Base-by-base conservation (phyloP, 345 rosid genomes). In the Populus nigra region DNA sequence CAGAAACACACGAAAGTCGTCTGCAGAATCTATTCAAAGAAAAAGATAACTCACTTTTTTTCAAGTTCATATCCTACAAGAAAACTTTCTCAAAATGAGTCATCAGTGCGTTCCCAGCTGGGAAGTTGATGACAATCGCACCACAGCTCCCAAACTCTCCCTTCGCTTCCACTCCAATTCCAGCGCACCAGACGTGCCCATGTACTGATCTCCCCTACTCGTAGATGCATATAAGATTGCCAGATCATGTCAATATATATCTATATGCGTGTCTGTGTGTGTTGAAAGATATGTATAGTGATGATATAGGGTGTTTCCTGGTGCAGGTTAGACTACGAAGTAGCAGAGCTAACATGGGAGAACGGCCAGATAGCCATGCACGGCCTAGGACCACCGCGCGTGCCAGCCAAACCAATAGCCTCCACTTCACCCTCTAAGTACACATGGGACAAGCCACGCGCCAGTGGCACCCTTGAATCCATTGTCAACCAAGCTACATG, bases 301-400 rank as follows among this genome's bases (percentile, higher is more conserved):
- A 57, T 4, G 45, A 41, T 11, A 23, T 3, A 23, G 29, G 38
- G 15, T 61, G 72, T 9, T 68, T 6, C 5, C 47, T 33, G 63
- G 23, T 75, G 81, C 91, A 95, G 99, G 87, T 77, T 77, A 71
- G 87, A 88, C 76, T 90, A 86, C 41, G 98, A 90, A 84, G 96
- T 96, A 43, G 91, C 98, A 29, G 99, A 96, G 86, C 85, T 96
- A 79, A 96, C 98, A 45, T 96, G 99, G 99, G 90, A 93, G 83
- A 96, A 93, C 78, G 98, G 98, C 5, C 98, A 93, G 66, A 73
- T 96, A 27, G 88, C 90, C 81, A 84, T 91, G 91, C 96, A 93
- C 87, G 89, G 91, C 35, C 85, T 91, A 76, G 90, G 96, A 5
- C 88, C 87, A 33, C 89, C 93, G 75, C 91, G 93, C 12, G 65